Conservation (phyloP, 2,329 filamentous ascomycete genomes). For the Lasiodiplodia theobromae region DNA sequence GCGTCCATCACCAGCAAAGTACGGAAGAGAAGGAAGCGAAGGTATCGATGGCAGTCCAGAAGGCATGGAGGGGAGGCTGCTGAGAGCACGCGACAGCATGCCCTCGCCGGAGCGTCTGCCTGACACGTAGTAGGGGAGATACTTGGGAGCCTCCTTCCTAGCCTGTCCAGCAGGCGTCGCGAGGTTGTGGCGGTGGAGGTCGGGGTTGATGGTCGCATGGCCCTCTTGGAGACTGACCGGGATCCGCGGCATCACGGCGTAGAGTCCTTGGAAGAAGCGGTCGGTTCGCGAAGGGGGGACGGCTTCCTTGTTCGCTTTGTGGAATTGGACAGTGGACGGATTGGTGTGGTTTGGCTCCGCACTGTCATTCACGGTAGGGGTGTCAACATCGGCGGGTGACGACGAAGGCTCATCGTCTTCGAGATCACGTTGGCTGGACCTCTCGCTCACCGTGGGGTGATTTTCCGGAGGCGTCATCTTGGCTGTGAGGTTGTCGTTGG, state of each 20-base stretch:
- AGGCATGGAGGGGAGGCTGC: not conserved
- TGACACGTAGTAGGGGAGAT: not conserved
- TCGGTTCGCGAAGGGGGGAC: not conserved
- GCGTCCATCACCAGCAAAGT: not conserved
- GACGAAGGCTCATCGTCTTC: not conserved
- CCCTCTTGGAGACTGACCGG: not conserved
- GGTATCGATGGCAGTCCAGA: not conserved
- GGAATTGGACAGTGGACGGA: not conserved
- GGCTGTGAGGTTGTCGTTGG: not conserved
- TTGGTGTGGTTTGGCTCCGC: not conserved
- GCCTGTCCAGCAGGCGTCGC: not conserved
- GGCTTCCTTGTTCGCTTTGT: not conserved
- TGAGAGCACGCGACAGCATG: not conserved
- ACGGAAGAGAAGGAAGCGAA: not conserved
- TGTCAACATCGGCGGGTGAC: not conserved
- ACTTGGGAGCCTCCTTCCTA: not conserved
- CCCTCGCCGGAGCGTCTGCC: not conserved
- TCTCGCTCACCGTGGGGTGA: not conserved
- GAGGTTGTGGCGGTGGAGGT: not conserved
- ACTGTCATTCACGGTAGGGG: not conserved
- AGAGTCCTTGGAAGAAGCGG: not conserved
- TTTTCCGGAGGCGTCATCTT: not conserved
- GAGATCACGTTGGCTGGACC: not conserved
- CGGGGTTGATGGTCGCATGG: not conserved
- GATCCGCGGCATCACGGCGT: not conserved